These are phyloP conservation scores for Naematelia encephala DNA, from an alignment of 768 basidiomycete genomes.

Conservation along the genomic window DNA sequence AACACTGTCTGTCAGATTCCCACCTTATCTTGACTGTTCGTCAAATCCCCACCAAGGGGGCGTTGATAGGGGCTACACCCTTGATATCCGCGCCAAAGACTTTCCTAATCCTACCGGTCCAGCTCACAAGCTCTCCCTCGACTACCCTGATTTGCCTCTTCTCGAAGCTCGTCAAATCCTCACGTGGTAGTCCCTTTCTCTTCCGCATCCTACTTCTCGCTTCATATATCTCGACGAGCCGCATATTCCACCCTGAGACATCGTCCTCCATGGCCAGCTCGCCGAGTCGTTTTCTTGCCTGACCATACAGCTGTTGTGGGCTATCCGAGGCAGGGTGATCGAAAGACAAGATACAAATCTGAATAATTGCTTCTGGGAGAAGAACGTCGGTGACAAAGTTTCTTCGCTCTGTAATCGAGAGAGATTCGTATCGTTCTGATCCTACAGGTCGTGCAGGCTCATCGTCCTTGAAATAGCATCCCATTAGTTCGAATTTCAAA, in stretches of 20 bases:
- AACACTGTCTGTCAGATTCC: no score
- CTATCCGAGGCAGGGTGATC: background rate
- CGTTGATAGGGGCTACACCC: background rate
- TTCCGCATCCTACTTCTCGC: background rate
- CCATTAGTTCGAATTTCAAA: no score
- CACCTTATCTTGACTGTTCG: no score
- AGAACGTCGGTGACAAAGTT: conserved; percentile 23
- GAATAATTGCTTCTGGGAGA: conserved; percentile 29
- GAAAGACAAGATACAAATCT: background rate
- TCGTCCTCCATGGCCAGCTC: background rate
- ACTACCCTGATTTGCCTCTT: background rate
- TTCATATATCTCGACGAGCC: background rate
- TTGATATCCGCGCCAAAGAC: background rate
- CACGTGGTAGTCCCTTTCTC: background rate
- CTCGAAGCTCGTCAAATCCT: background rate
- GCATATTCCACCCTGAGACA: background rate
- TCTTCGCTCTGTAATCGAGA: conserved; percentile 6
- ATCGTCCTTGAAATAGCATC: background rate
- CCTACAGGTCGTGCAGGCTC: conserved; percentile 25
- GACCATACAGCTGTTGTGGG: background rate
- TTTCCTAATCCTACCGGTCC: background rate
- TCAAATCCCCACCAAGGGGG: background rate
- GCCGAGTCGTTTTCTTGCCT: background rate
- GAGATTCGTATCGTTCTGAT: conserved; percentile 27
- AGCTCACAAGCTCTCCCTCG: background rate